Conservation (phyloP, 2,329 filamentous ascomycete species). For the Aspergillus sp. region DNA sequence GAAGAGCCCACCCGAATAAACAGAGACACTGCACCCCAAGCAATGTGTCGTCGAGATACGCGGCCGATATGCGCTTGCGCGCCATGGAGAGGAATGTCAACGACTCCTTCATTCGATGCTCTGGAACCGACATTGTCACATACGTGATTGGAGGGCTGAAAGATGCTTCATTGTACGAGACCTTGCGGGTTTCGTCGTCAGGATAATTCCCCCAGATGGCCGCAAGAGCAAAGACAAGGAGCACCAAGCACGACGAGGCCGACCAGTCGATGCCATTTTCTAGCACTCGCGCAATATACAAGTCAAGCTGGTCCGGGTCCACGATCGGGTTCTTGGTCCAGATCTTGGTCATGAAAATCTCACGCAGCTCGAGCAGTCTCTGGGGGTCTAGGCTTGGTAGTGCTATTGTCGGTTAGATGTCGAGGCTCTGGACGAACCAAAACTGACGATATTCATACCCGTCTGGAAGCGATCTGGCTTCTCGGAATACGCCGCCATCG, state of each 20-base stretch:
- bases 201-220: conserved; percentile 27
- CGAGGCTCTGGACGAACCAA: no score
- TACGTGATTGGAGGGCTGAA: conserved; percentile 16
- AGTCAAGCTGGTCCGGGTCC: conserved; percentile 22
- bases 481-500: conserved; percentile 20
- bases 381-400: conserved; percentile 15
- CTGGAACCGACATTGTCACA: conserved; percentile 19
- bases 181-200: conserved; percentile 19
- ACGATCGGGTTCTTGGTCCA: conserved; percentile 26
- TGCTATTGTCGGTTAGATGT: conserved; percentile 1
- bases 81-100: conserved; percentile 22
- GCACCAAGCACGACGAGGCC: conserved; percentile 20
- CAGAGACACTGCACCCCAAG: conserved; percentile 24
- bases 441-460: conserved; percentile 10
- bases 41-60: conserved; percentile 22
- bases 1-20: conserved; percentile 19
- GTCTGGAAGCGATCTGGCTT: conserved; percentile 21
- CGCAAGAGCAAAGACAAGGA: conserved; percentile 23
- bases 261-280: conserved; percentile 26
- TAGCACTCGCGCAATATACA: conserved; percentile 18
- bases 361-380: conserved; percentile 20
- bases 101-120: conserved; percentile 24
- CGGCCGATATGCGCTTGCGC: conserved; percentile 22
- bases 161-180: conserved; percentile 10
- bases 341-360: conserved; percentile 25